Conservation (phyloP, 345 rosid species). For the Eutrema yunnanense region DNA sequence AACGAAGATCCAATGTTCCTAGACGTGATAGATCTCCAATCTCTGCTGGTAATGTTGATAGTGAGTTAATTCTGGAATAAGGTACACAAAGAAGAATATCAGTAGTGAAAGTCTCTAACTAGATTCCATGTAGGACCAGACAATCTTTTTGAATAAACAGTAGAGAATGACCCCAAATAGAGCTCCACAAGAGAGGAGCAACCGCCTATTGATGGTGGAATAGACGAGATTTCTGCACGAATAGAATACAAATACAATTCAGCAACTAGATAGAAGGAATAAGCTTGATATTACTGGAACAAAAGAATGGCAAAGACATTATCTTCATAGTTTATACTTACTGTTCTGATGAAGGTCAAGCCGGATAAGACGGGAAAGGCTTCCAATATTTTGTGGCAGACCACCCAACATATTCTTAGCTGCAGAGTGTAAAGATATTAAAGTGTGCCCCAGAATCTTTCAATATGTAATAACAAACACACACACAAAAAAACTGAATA, state of each 20-base stretch:
- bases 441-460: neutral
- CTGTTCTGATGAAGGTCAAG: constrained; percentile 94
- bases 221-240: constrained; percentile 52
- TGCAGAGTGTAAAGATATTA: constrained; percentile 28
- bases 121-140: constrained; percentile 1
- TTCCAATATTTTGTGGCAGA: constrained; percentile 71
- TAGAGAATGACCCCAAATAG: constrained; percentile 70
- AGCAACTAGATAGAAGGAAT: neutral
- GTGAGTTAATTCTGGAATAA: constrained; percentile 54
- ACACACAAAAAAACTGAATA: neutral
- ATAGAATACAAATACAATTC: neutral
- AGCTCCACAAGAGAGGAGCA: constrained; percentile 79
- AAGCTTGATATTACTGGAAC: neutral
- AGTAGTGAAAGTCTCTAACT: constrained; percentile 2
- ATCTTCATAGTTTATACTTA: constrained; percentile 34
- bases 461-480: neutral
- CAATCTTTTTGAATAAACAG: constrained; percentile 5
- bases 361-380: constrained; percentile 73
- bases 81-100: constrained; percentile 25
- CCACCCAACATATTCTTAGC: constrained; percentile 68
- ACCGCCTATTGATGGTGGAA: constrained; percentile 68
- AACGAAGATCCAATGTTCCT: constrained; percentile 83
- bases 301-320: neutral
- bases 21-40: constrained; percentile 57
- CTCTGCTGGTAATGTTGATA: constrained; percentile 66